These are phyloP conservation scores for Ophiosphaerella korrae DNA, from an alignment of 2,329 filamentous ascomycete species.

Conservation along the genomic window DNA sequence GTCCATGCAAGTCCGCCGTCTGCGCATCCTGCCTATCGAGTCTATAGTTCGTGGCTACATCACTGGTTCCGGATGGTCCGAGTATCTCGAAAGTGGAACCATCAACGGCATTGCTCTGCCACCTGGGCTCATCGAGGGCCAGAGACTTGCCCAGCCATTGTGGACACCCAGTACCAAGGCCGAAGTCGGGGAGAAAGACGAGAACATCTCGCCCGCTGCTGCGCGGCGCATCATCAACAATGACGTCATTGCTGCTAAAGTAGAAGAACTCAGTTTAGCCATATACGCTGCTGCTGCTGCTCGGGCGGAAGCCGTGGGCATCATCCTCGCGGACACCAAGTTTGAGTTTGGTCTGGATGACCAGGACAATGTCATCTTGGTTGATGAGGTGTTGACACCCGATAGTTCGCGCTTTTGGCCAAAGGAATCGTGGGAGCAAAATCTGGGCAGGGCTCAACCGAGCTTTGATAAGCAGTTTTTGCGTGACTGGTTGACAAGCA, in stretches of 20 bases:
- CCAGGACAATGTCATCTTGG: slow-evolving; percentile 70
- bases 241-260: slow-evolving; percentile 64
- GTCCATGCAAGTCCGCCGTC: slow-evolving; percentile 76
- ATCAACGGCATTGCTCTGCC: slow-evolving; percentile 78
- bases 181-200: slow-evolving; percentile 75
- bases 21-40: slow-evolving; percentile 78
- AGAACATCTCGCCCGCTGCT: slow-evolving; percentile 77
- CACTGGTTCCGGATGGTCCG: slow-evolving; percentile 81
- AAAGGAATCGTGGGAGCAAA: slow-evolving; percentile 66
- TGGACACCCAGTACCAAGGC: slow-evolving; percentile 88
- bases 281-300: slow-evolving; percentile 68
- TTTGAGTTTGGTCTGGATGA: slow-evolving; percentile 74
- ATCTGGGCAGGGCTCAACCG: slow-evolving; percentile 72
- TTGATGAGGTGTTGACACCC: slow-evolving; percentile 86
- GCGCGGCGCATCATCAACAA: slow-evolving; percentile 66
- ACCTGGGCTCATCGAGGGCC: slow-evolving; percentile 70
- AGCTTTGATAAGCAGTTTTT: slow-evolving; percentile 83
- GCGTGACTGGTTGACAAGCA: slow-evolving; percentile 77
- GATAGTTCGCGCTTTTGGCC: slow-evolving; percentile 83
- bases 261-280: slow-evolving; percentile 68
- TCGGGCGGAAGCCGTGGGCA: slow-evolving; percentile 68
- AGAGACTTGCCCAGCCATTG: slow-evolving; percentile 71
- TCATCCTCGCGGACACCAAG: slow-evolving; percentile 79
- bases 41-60: slow-evolving; percentile 90
- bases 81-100: slow-evolving; percentile 75